Evolutionary conservation across 2,329 filamentous ascomycete genomes (phyloP).

Genomic region (Aspergillus jensenii): DNA sequence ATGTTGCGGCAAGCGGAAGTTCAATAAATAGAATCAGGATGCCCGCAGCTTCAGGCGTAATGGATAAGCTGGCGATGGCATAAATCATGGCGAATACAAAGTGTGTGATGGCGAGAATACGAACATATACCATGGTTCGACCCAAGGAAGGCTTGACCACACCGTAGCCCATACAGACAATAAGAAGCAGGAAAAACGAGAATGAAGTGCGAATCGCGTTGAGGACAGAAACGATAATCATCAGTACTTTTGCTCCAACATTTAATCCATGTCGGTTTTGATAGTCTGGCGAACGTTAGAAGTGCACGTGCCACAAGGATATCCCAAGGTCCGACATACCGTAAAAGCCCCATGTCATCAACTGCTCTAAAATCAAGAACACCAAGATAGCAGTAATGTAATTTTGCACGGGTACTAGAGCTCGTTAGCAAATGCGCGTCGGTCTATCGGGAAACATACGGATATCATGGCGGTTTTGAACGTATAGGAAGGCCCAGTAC

Average conservation of each 20-base stretch:
- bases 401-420: conserved; percentile 85
- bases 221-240: conserved; percentile 87
- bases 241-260: conserved; percentile 75
- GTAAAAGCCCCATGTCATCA: conserved; percentile 99
- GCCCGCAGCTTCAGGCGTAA: conserved; percentile 85
- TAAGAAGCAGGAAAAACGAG: conserved; percentile 95
- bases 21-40: conserved; percentile 91
- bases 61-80: conserved; percentile 80
- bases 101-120: conserved; percentile 85
- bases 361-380: conserved; percentile 92
- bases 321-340: conserved; percentile 50
- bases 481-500: conserved; percentile 94
- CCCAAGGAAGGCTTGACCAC: conserved; percentile 93
- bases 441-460: conserved; percentile 48
- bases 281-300: conserved; percentile 65
- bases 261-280: conserved; percentile 88
- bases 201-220: conserved; percentile 96
- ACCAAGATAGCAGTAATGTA: conserved; percentile 97
- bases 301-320: neutral
- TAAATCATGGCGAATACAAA: conserved; percentile 96
- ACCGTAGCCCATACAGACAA: conserved; percentile 99
- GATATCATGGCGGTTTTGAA: conserved; percentile 90
- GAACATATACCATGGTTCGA: conserved; percentile 90
- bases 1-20: conserved; percentile 81
- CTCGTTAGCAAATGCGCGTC: conserved; percentile 30